Conservation (phyloP, 805 yeast species). For the Suhomyces sp. region DNA sequence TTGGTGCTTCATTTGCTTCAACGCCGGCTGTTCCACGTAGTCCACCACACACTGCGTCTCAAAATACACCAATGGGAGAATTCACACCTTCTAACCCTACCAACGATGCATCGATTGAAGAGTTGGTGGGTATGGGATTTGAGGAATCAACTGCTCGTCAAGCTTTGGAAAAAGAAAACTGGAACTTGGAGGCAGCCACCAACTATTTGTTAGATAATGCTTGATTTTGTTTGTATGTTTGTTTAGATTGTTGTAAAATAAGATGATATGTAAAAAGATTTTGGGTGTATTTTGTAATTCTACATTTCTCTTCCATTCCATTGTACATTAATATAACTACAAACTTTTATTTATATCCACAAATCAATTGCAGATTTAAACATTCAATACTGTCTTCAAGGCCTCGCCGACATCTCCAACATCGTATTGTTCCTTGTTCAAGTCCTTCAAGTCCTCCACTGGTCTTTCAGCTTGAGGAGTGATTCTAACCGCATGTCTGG, state of each 20-base stretch:
- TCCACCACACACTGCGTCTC: not conserved
- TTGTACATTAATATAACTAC: not conserved
- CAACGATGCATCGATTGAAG: conserved; percentile 56
- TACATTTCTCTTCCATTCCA: not conserved
- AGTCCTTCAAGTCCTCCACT: conserved; percentile 35
- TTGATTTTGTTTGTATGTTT: conserved; percentile 25
- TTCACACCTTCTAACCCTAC: conserved; percentile 7
- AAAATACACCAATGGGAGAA: conserved; percentile 2
- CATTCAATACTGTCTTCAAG: conserved; percentile 17
- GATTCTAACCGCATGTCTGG: conserved; percentile 36
- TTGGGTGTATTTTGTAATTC: not conserved
- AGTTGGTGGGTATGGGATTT: conserved; percentile 89
- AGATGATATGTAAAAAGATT: not conserved
- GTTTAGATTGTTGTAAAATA: conserved; percentile 1
- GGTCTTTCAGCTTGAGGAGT: conserved; percentile 42
- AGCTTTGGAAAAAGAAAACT: conserved; percentile 67
- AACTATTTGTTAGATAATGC: conserved; percentile 77
- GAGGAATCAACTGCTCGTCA: conserved; percentile 58
- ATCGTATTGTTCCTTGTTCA: conserved; percentile 36
- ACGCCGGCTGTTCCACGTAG: conserved; percentile 8
- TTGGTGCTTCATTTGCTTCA: conserved; percentile 15
- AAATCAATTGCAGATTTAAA: conserved; percentile 4
- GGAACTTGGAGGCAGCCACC: conserved; percentile 86
- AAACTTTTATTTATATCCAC: conserved; percentile 1
- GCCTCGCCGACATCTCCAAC: conserved; percentile 34